Evolutionary conservation across 139 green algal species (phyloP), one percentile per base, ranked within the genome.

Genomic region (Yamagishiella unicocca): DNA sequence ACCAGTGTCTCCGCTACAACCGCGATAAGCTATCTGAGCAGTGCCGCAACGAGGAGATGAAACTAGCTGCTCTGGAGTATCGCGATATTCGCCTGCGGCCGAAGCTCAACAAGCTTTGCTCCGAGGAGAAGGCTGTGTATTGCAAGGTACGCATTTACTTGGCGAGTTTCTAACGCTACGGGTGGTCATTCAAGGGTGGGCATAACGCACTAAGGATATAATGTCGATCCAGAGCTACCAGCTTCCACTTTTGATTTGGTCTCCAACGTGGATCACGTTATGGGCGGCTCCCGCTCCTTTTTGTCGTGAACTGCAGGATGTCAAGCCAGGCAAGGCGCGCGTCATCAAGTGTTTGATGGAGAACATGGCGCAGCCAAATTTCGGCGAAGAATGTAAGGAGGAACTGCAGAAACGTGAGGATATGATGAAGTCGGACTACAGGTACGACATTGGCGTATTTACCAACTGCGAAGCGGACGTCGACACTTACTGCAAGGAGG

Each of bases 11-110:
- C 85, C 94, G 93, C 38, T 89, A 87, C 72, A 89, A 93, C 78
- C 71, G 64, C 0, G 84, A 91, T 31, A 91, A 93, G 84, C 82
- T 93, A 6, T 88, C 67, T 2, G 84, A 90, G n/a, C 38, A 50
- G 25, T 98, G 96, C 87, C 75, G 84, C 2, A 92, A 89, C 38
- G 95, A 98, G 87, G 96, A 98, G 92, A 84, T 92, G 61, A 96
- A 96, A 91, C 89, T 95, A 38, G 61, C 71, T 27, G 85, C 93
- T 17, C 24, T 93, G 10, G 91, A 96, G 87, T 93, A 92, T 64
- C 71, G 90, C 7, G 92, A 95, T 67, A 93, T 96, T 8, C 90
- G 95, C 29, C 90, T 98, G 87, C 76, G 89, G 25, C 95, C 95
- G 5, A 94, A 93, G 87, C 90, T 98, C 45, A 92, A 92, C 64